Evolutionary conservation across 2,329 filamentous ascomycete species (phyloP).

Genomic region (Talaromyces sp.): DNA sequence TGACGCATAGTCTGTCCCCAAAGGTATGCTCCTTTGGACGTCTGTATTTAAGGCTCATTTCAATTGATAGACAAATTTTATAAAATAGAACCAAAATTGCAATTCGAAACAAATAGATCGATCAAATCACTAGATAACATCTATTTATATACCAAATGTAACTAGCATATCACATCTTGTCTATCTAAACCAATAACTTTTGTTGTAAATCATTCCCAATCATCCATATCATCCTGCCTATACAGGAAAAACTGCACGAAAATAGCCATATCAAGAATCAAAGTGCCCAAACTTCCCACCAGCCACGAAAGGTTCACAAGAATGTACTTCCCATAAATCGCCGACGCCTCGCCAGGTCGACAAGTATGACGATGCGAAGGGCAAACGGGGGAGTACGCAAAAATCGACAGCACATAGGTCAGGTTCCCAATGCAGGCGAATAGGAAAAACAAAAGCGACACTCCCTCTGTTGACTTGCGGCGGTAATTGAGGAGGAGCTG

Average conservation of each 20-base stretch:
- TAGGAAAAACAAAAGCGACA: constrained; percentile 90
- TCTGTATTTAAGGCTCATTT: background rate
- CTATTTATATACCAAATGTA: background rate
- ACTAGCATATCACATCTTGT: background rate
- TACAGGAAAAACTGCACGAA: constrained; percentile 93
- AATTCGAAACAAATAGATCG: too few relatives aligned
- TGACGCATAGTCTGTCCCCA: background rate
- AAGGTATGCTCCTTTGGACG: background rate
- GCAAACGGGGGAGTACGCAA: constrained; percentile 79
- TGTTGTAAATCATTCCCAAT: background rate
- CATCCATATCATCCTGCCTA: constrained; percentile 32
- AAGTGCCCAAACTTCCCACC: constrained; percentile 78
- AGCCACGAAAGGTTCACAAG: constrained; percentile 89
- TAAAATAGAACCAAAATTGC: background rate
- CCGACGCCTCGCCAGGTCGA: constrained; percentile 56
- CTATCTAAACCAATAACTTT: background rate
- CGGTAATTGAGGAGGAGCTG: constrained; percentile 90
- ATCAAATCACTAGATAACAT: background rate
- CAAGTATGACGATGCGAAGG: constrained; percentile 43
- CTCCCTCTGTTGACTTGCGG: constrained; percentile 86
- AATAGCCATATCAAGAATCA: constrained; percentile 77
- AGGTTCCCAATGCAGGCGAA: constrained; percentile 95
- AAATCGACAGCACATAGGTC: constrained; percentile 85
- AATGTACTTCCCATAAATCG: constrained; percentile 73
- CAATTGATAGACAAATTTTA: background rate